Percentiles rank a stretch among this genome's conserved stretches.
These are phyloP conservation scores for Lachnellula suecica DNA, from an alignment of 2,329 filamentous ascomycete genomes.

Conservation along the genomic window DNA sequence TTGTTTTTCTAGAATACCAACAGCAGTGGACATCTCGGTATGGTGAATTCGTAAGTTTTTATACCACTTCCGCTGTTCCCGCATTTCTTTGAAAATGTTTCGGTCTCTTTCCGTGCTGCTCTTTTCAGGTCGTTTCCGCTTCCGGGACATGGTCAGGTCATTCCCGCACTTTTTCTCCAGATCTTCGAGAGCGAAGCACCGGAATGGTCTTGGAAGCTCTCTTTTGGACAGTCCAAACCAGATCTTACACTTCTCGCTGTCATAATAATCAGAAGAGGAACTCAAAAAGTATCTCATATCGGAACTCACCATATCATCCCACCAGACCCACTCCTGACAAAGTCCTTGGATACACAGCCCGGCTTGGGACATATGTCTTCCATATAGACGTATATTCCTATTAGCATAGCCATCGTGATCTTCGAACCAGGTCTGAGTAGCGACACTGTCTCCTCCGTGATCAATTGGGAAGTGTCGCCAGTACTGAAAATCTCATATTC, in stretches of 20 bases:
- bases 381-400: background rate
- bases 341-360: background rate
- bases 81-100: background rate
- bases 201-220: background rate
- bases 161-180: background rate
- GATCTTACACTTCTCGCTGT: background rate
- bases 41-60: background rate
- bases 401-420: constrained; percentile 1
- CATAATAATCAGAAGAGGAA: background rate
- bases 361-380: background rate
- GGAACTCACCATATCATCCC: background rate
- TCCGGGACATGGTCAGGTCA: background rate
- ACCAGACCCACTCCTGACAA: background rate
- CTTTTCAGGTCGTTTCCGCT: background rate
- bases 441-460: background rate
- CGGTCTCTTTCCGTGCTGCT: background rate
- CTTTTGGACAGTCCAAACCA: background rate
- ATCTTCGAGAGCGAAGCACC: background rate
- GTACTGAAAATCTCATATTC: constrained; percentile 8
- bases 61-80: background rate
- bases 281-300: background rate
- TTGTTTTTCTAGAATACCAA: background rate
- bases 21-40: background rate
- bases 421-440: background rate
- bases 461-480: background rate